Conservation (phyloP, 306 rosid genomes). For the Spatholobus suberectus region DNA sequence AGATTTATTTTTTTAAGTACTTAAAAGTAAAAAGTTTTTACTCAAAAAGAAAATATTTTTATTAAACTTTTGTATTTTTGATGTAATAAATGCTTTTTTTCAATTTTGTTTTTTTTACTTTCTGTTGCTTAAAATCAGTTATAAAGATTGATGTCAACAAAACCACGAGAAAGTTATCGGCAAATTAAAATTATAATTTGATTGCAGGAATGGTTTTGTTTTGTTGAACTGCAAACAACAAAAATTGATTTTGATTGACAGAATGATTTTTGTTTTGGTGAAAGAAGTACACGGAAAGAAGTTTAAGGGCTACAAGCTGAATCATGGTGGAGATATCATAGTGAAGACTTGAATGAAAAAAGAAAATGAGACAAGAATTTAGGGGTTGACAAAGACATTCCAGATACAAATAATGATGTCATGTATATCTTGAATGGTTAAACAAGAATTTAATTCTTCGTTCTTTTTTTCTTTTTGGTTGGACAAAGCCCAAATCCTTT, state of each 20-base stretch:
- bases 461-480: neutral
- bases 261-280: neutral
- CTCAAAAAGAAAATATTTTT: neutral
- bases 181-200: neutral
- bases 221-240: neutral
- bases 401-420: constrained; percentile 1
- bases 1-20: too few relatives aligned
- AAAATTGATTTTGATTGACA: neutral
- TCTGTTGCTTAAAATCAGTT: neutral
- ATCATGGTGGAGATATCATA: constrained; percentile 44
- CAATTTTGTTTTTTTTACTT: neutral
- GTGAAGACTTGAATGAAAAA: constrained; percentile 12
- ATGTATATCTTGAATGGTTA: neutral
- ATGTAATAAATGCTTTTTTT: neutral
- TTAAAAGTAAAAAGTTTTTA: neutral
- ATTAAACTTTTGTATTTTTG: neutral
- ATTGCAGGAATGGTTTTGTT: neutral
- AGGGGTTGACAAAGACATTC: constrained; percentile 13
- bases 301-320: neutral
- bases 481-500: constrained; percentile 1
- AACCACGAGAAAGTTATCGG: too few relatives aligned
- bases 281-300: too few relatives aligned
- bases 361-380: too few relatives aligned
- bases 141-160: neutral
- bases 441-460: neutral